Evolutionary conservation across 2,329 filamentous ascomycete genomes (phyloP), one percentile per base, ranked within the genome.

Genomic region (Talaromyces albobiverticillius): DNA sequence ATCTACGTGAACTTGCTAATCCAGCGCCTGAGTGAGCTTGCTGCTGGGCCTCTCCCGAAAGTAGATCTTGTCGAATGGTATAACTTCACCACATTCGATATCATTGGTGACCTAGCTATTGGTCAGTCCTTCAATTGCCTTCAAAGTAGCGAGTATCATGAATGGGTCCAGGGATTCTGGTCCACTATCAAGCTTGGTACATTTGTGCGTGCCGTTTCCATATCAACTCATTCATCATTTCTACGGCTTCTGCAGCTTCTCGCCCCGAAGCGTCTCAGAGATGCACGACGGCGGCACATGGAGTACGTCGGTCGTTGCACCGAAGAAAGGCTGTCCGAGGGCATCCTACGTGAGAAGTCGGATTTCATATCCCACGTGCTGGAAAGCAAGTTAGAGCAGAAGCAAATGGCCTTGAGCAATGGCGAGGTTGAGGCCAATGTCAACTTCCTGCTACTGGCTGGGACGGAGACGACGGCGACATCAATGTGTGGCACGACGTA

Each of bases 401-500:
- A 45, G 29, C 8, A 7, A 10, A 11, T 23, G 13, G 41, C 25
- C 22, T 9, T 23, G 13, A 14, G 20, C 9, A 45, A 23, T 23
- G 5, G 3, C 13, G 29, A 31, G 29, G 8, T 31, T 3, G 29
- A 31, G 9, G 13, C 9, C 29, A 7, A 31, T 7, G 29, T 11
- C 9, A 31, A n/a, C 14, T 8, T 51, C 11, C 16, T 51, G 10
- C 23, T 51, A 3, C 8, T 51, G 16, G 49, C 34, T 6, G 49
- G 49, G 1, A 51, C 40, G 8, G 76, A 79, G 51, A 79, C 77
- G 0, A 79, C 76, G 0, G 76, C 76, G 0, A 77, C 76, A 0
- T 61, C 71, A 2, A 61, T 79, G 3, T 63, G 67, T 0, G 76
- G 76, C 1, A 61, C 67, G 0, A 75, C 74, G 0, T 79, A 70